Base-by-base conservation (phyloP, 2,329 filamentous ascomycete species). In the Capronia epimyces region DNA sequence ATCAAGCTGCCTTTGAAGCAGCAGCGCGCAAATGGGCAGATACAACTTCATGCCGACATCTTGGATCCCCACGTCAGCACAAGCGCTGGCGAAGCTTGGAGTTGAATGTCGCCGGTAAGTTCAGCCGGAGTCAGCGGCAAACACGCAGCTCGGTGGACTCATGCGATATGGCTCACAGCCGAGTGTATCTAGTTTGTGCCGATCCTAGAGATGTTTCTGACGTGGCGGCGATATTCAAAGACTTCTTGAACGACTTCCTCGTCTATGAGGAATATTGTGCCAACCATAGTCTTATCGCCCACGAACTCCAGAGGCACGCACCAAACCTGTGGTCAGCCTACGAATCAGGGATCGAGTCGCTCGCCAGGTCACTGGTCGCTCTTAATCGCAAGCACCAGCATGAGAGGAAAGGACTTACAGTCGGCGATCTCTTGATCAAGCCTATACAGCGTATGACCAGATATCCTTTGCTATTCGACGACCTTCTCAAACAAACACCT, bases 391-490 rank as follows among this genome's bases (percentile, higher is more conserved):
- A 80, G 46, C 74, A 77, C 25, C 76, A 80, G 13, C 77, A 81
- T 49, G 75, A 78, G 24, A 87, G 80, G 62, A 94, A 89, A 64
- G 86, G 88, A 2, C 72, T 95, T 58, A 89, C 86, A 1, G 80
- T 96, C 57, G 81, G 83, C 43, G 93, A 97, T 68, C 75, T 97
- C 3, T 76, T 97, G 49, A 89, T 96, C 60, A 97, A 97, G 87
- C 93, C 91, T 0, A 90, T 96, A 16, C 91, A 98, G 69, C 80
- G 91, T 49, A 80, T 96, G 18, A 95, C 89, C 72, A 89, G 86
- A 70, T 97, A 97, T 64, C 89, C 89, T 9, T 74, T 98, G 3
- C 74, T 97, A 1, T 90, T 97, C 63, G 78, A 82, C 3, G 89
- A 96, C 62, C 75, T 98, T 7, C 76, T 90, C 53, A 90, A 86